phyloP scores from a whole-genome alignment of 2,329 filamentous ascomycete genomes.

The Cordyceps militaris region DNA sequence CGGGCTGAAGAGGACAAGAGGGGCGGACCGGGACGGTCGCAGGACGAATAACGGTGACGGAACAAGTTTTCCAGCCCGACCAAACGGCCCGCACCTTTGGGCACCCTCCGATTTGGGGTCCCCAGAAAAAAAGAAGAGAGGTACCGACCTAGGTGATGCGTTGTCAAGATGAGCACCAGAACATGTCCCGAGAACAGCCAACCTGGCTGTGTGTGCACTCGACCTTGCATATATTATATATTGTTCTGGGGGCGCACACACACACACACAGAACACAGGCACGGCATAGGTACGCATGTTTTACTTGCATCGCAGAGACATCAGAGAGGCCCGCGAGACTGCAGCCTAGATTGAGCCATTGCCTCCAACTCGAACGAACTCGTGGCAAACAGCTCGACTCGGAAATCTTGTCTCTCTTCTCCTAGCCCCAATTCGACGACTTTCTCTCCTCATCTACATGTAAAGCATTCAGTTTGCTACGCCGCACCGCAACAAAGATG shows the following conservation, averaged over 20 bases:
- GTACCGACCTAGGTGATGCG: conserved; percentile 41
- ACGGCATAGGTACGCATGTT: too few species aligned
- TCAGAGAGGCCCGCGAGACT: neutral
- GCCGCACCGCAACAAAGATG: too few species aligned
- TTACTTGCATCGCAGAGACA: too few species aligned
- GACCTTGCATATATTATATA: neutral
- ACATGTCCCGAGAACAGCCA: conserved; percentile 21
- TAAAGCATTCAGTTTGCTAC: too few species aligned
- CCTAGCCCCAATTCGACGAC: too few species aligned
- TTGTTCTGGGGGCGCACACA: too few species aligned
- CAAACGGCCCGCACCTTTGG: neutral
- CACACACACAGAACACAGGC: neutral
- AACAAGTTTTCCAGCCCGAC: neutral
- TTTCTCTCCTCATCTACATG: too few species aligned
- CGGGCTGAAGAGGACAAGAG: too few species aligned
- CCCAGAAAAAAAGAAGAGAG: neutral
- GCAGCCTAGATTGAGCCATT: too few species aligned
- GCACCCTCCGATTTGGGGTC: neutral
- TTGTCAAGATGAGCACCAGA: conserved; percentile 40
- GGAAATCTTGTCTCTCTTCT: neutral
- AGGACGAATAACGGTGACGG: too few species aligned
- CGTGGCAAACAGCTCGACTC: neutral
- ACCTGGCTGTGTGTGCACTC: neutral
- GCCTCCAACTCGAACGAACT: neutral
- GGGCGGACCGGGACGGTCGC: too few species aligned